Base-by-base conservation (phyloP, 2,329 filamentous ascomycete species). In the Aquanectria penicillioides region DNA sequence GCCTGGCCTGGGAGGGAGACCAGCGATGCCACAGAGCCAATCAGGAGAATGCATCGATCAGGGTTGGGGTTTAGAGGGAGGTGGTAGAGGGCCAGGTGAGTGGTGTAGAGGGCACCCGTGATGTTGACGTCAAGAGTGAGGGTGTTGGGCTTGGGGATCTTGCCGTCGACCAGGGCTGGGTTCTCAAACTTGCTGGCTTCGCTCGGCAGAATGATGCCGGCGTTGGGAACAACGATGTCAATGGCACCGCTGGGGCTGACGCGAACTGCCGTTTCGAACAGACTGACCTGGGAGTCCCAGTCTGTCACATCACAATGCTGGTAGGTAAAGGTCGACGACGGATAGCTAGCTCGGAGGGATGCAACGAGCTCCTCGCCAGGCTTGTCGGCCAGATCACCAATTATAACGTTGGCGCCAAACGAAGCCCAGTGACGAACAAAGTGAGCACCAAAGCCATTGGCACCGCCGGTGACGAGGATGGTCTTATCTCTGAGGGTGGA, bases 141-240 rank as follows among this genome's bases (percentile, higher is more conserved):
- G 38, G 87, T 79, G 55, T 77, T 74, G 1, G 87, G 86, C 54
- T 68, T 74, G 29, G 72, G 69, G 1, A 81, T 77, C 13, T 69
- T 70, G 6, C 73, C 73, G 52, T 82, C 77, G 33, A 82, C 74
- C 55, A 78, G 74, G 20, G 61, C 63, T 0, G 84, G 84, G 38
- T 71, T 64, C 69, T 86, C 84, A 60, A 89, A 82, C 5, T 62
- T 64, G 23, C 71, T 67, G 2, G 70, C 65, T 17, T 69, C 64
- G 38, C 54, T 54, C n/a, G 65, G 58, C 26, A 72, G 58, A 51
- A 80, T 78, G 63, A 90, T 83, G 41, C 89, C 89, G 0, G 89
- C 89, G 69, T 89, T 90, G 60, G 88, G 86, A 40, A 90, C 85
- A 5, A 90, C 87, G 17, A 81, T 77, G 72, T 90, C 86, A 61